Conservation (phyloP, 768 basidiomycete genomes). For the Boletus sensibilis region DNA sequence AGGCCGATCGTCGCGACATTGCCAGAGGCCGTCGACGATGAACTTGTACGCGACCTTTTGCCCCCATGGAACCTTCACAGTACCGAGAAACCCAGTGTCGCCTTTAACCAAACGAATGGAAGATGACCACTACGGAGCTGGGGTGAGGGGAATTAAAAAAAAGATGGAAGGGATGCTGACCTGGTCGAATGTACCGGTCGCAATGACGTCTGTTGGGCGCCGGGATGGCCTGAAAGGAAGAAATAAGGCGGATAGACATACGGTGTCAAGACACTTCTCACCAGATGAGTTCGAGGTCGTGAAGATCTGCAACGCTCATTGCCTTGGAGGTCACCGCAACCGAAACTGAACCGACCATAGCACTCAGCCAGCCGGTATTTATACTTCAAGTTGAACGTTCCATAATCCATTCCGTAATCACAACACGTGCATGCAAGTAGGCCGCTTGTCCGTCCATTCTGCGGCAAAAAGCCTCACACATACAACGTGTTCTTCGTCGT, state of each 20-base stretch:
- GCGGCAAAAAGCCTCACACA: conserved; percentile 7
- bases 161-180: conserved; percentile 39
- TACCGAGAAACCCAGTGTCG: conserved; percentile 54
- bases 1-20: conserved; percentile 49
- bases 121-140: conserved; percentile 51
- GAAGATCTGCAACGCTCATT: conserved; percentile 40
- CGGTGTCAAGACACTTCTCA: conserved; percentile 30
- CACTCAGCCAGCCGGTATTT: conserved; percentile 17
- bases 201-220: conserved; percentile 56
- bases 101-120: conserved; percentile 55
- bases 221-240: conserved; percentile 52
- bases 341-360: conserved; percentile 13
- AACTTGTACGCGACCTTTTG: conserved; percentile 73
- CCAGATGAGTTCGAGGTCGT: conserved; percentile 57
- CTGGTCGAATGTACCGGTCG: conserved; percentile 78
- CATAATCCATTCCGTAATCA: conserved; percentile 29
- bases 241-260: neutral
- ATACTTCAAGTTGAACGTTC: conserved; percentile 9
- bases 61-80: conserved; percentile 57
- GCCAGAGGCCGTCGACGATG: conserved; percentile 74
- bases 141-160: conserved; percentile 5
- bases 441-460: neutral
- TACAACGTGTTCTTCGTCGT: conserved; percentile 13
- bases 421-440: conserved; percentile 19
- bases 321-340: conserved; percentile 21